These are phyloP conservation scores for Sclerospora graminicola DNA, from an alignment of 352 stramenopile species.

Conservation along the genomic window DNA sequence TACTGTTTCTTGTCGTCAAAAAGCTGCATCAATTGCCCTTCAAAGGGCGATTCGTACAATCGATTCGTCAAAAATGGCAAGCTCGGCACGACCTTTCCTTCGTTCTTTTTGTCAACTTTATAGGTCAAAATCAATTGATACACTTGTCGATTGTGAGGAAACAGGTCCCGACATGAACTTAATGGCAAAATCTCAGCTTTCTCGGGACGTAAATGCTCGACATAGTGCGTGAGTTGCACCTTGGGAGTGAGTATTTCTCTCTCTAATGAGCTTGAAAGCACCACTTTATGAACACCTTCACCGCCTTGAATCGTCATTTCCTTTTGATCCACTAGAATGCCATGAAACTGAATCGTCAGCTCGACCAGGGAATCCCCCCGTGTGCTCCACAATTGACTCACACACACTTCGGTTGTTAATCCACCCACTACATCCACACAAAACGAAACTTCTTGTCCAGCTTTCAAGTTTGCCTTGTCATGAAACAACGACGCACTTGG, in stretches of 20 bases:
- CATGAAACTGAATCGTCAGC: conserved; percentile 80
- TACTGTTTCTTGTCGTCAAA: conserved; percentile 93
- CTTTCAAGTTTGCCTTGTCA: conserved; percentile 59
- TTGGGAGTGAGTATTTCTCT: conserved; percentile 71
- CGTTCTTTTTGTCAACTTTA: conserved; percentile 79
- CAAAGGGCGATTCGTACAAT: conserved; percentile 91
- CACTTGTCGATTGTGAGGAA: conserved; percentile 76
- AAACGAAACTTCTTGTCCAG: conserved; percentile 49
- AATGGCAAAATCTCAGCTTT: conserved; percentile 70
- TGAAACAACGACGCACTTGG: conserved; percentile 64
- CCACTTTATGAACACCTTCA: conserved; percentile 61
- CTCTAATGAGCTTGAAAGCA: conserved; percentile 56
- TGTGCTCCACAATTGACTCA: conserved; percentile 87
- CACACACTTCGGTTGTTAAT: conserved; percentile 80
- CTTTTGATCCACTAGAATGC: conserved; percentile 58
- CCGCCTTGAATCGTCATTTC: conserved; percentile 53
- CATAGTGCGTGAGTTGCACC: conserved; percentile 77
- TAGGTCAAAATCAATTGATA: conserved; percentile 89
- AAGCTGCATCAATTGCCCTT: conserved; percentile 88
- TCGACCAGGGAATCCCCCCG: conserved; percentile 74
- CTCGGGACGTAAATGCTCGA: conserved; percentile 70
- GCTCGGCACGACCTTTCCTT: conserved; percentile 68
- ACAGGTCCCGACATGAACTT: conserved; percentile 67
- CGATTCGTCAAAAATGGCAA: conserved; percentile 73
- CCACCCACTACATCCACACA: conserved; percentile 66